Percentiles rank a stretch among this genome's conserved stretches.
Conservation (phyloP, 2,329 filamentous ascomycete species). For the Scorias spongiosa region DNA sequence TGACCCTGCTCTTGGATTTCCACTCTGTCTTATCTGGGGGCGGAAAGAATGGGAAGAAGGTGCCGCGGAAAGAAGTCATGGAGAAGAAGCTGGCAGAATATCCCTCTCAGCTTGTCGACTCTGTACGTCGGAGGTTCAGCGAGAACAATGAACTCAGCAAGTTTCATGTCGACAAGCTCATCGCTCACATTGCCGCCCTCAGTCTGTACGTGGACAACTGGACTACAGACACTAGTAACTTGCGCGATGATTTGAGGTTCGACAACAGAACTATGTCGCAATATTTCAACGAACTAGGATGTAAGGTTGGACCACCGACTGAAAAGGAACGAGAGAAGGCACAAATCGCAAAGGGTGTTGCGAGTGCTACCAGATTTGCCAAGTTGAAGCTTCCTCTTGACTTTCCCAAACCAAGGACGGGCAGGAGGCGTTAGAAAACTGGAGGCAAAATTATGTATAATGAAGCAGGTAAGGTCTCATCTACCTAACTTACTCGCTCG, state of each 20-base stretch:
- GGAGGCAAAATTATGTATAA: no score
- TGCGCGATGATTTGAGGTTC: slow-evolving; percentile 57
- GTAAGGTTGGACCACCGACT: slow-evolving; percentile 37
- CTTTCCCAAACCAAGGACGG: slow-evolving; percentile 52
- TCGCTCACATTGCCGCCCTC: slow-evolving; percentile 58
- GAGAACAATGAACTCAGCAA: slow-evolving; percentile 48
- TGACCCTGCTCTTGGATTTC: slow-evolving; percentile 34
- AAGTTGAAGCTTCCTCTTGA: slow-evolving; percentile 62
- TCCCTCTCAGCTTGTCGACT: slow-evolving; percentile 48
- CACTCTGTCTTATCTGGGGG: slow-evolving; percentile 23
- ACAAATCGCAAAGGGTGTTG: slow-evolving; percentile 47
- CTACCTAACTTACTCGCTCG: no score
- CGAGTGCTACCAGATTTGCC: slow-evolving; percentile 47
- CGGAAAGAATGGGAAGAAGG: slow-evolving; percentile 24
- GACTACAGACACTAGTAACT: slow-evolving; percentile 52
- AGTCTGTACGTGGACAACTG: slow-evolving; percentile 59
- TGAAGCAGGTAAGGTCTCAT: no score
- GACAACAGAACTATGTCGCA: slow-evolving; percentile 54
- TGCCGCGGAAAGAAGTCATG: slow-evolving; percentile 50
- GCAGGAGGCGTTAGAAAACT: slow-evolving; percentile 1
- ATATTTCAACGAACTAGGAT: slow-evolving; percentile 66
- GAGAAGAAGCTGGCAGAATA: slow-evolving; percentile 34
- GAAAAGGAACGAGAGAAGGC: slow-evolving; percentile 27
- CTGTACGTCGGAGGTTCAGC: slow-evolving; percentile 55
- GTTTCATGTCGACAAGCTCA: slow-evolving; percentile 55